Conservation (phyloP, 208 protist species). For the Acanthamoeba polyphaga region DNA sequence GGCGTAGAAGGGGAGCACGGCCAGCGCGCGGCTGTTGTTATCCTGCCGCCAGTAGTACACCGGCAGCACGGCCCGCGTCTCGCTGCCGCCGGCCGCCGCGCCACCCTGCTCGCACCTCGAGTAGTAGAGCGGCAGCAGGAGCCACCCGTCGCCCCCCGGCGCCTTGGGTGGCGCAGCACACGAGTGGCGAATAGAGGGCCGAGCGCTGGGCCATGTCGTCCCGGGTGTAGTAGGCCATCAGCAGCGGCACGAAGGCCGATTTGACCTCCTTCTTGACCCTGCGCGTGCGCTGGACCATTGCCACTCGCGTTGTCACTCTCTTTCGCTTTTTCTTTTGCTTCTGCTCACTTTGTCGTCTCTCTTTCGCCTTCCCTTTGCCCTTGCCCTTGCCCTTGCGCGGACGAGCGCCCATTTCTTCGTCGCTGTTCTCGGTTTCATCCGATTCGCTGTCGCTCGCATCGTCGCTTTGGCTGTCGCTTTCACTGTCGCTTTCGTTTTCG, state of each 20-base stretch:
- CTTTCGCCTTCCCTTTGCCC: neutral
- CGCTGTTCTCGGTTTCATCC: neutral
- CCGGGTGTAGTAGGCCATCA: neutral
- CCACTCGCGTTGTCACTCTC: neutral
- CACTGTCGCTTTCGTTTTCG: neutral
- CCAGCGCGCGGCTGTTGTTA: neutral
- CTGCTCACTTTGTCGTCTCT: neutral
- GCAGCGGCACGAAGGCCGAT: neutral
- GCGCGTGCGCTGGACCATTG: neutral
- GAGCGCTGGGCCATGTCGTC: neutral
- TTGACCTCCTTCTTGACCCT: neutral
- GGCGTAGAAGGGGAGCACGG: conserved; percentile 30
- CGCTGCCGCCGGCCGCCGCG: neutral
- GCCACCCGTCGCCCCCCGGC: neutral
- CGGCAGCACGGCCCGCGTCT: neutral
- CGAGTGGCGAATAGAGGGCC: neutral
- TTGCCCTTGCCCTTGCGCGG: neutral
- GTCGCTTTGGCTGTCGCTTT: neutral
- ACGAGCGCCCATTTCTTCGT: neutral
- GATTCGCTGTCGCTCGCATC: neutral
- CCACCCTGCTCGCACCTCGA: neutral
- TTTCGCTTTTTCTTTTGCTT: neutral
- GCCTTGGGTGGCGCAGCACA: neutral
- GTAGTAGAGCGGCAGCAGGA: conserved; percentile 18
- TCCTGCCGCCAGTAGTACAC: neutral